Evolutionary conservation across 495 filamentous ascomycete species (phyloP).

Genomic region (Copromyces sp.): DNA sequence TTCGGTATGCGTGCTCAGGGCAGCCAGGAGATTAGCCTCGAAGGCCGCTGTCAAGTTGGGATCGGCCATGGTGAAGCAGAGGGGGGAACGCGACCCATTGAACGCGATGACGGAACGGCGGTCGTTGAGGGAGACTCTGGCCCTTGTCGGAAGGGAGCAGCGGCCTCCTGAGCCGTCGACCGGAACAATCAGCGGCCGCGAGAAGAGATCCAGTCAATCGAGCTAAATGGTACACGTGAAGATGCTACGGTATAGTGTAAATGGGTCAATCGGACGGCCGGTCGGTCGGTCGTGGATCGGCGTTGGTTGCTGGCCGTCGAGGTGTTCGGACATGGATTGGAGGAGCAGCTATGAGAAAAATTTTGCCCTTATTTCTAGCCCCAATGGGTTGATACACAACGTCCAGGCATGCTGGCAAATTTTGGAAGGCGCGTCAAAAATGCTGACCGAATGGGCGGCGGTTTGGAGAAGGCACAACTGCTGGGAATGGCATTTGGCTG

Average conservation of each 20-base stretch:
- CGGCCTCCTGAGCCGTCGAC: not conserved
- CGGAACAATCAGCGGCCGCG: not conserved
- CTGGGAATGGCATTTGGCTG: not conserved
- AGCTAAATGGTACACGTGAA: not conserved
- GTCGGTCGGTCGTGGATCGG: conserved; percentile 3
- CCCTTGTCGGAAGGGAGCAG: conserved; percentile 8
- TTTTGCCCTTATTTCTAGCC: conserved; percentile 38
- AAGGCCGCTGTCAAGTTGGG: conserved; percentile 1
- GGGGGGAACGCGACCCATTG: conserved; percentile 3
- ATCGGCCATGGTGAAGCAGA: conserved; percentile 11
- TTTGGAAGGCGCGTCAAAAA: not conserved
- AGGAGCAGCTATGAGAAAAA: conserved; percentile 26
- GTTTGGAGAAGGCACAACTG: not conserved
- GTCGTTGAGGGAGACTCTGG: conserved; percentile 1
- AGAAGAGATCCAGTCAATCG: not conserved
- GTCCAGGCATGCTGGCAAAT: conserved; percentile 3
- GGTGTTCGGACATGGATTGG: conserved; percentile 9
- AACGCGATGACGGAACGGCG: not conserved
- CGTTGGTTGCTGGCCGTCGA: conserved; percentile 9
- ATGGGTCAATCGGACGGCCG: not conserved
- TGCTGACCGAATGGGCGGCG: not conserved
- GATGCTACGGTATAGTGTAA: not conserved
- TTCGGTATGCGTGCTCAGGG: conserved; percentile 3
- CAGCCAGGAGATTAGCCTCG: conserved; percentile 13
- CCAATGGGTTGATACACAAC: conserved; percentile 36